Conservation (phyloP, 257 asterid genomes). For the Nicotiana sylvestris region DNA sequence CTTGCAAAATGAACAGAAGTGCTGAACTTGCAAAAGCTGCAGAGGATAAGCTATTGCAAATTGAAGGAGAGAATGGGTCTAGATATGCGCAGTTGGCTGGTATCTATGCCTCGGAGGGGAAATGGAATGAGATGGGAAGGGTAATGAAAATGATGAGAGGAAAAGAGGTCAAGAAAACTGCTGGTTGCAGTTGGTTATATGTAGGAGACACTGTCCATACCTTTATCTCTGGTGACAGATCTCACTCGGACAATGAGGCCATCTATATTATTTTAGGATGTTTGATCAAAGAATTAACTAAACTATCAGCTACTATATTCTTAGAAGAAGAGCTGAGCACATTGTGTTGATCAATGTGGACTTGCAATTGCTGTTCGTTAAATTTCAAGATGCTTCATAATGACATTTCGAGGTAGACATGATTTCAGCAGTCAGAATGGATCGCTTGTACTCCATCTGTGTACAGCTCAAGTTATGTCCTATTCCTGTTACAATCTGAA, state of each 20-base stretch:
- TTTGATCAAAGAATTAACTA: constrained; percentile 47
- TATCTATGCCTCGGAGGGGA: constrained; percentile 67
- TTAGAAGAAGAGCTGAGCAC: constrained; percentile 6
- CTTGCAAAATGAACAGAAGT: constrained; percentile 63
- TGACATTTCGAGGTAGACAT: too few relatives aligned
- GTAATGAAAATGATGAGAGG: constrained; percentile 84
- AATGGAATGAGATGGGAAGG: constrained; percentile 86
- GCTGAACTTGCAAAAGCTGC: constrained; percentile 55
- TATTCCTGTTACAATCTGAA: too few relatives aligned
- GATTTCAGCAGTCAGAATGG: too few relatives aligned
- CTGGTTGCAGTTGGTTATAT: constrained; percentile 86
- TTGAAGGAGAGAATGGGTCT: constrained; percentile 55
- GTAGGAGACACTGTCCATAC: constrained; percentile 44
- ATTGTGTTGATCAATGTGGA: neutral
- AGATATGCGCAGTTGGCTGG: constrained; percentile 81
- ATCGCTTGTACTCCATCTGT: too few relatives aligned
- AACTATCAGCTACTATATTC: constrained; percentile 4
- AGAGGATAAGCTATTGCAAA: constrained; percentile 54
- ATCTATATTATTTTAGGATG: constrained; percentile 41
- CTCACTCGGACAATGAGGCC: constrained; percentile 54
- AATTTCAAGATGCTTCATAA: too few relatives aligned
- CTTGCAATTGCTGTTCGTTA: too few relatives aligned
- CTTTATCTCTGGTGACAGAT: constrained; percentile 60
- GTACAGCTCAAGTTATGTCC: too few relatives aligned
- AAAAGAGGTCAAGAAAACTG: constrained; percentile 59